Evolutionary conservation across 2,329 filamentous ascomycete species (phyloP), one percentile per base, ranked within the genome.

Genomic region (Colletotrichum sp.): DNA sequence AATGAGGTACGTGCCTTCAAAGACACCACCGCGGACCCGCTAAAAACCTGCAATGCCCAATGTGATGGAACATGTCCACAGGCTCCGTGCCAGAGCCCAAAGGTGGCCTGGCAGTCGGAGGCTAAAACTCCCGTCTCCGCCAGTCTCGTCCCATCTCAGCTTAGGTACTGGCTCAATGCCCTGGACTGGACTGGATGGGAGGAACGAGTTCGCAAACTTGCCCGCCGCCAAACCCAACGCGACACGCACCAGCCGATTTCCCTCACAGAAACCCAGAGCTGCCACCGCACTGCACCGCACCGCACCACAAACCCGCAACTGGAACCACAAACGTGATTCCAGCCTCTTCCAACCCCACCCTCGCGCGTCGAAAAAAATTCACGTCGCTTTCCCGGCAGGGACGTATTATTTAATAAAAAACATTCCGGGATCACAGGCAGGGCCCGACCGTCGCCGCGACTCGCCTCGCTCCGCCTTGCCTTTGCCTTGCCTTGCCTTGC

Each of bases 41-140:
- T 12, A 24, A 32, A 24, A 36, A 18, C 18, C 24, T 26, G 16
- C 16, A 26, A 21, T 5, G 18, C 16, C 71, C 71, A 74, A 60
- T n/a, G n/a, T n/a, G n/a, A n/a, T 71, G 34, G 32, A 48, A 24
- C 12, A n/a, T 15, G 18, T 15, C n/a, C 30, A 64, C 15, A 26
- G 30, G 32, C 55, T 16, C 30, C 32, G 32, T 64, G 32, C 28
- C 55, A 18, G 16, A 48, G 62, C 61, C 52, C 30, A 24, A 38
- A 38, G 13, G 60, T 71, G 69, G 52, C 61, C 61, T 75, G 61
- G 34, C 52, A 61, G 64, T 52, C 72, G 73, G 69, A 75, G 73
- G 73, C 73, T 75, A 75, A 72, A 75, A 73, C 73, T 72, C 69
- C 73, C 73, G 73, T 64, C 73, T 75, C 73, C 73, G 69, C 72